A percentile compares a stretch with the other conserved stretches of the same genome.
These are phyloP conservation scores for Candida montana DNA, from an alignment of 805 yeast genomes.

Conservation along the genomic window DNA sequence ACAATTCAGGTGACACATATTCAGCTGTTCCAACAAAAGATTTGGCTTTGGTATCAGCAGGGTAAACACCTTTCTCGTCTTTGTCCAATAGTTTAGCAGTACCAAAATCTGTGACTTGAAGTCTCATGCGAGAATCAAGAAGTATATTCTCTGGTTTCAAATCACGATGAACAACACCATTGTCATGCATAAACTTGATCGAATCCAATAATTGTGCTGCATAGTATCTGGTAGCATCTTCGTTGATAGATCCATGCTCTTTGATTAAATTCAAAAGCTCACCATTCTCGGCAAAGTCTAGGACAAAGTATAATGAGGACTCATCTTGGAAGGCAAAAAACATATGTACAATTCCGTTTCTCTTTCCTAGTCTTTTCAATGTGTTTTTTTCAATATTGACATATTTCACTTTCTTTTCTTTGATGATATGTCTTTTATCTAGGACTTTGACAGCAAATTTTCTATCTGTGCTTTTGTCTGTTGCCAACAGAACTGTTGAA, in stretches of 20 bases:
- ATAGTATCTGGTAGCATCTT: slow-evolving; percentile 61
- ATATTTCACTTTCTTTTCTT: slow-evolving; percentile 78
- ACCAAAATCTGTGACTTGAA: slow-evolving; percentile 79
- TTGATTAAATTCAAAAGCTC: slow-evolving; percentile 66
- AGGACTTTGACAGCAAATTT: slow-evolving; percentile 77
- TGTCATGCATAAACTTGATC: slow-evolving; percentile 61
- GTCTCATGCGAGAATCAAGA: slow-evolving; percentile 52
- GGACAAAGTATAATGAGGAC: slow-evolving; percentile 62
- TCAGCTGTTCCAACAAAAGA: slow-evolving; percentile 94
- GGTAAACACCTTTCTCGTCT: slow-evolving; percentile 48
- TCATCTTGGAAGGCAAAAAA: slow-evolving; percentile 80
- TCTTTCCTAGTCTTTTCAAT: slow-evolving; percentile 56
- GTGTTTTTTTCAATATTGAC: slow-evolving; percentile 82
- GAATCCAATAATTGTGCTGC: slow-evolving; percentile 74
- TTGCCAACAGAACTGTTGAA: slow-evolving; percentile 85
- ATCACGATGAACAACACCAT: slow-evolving; percentile 78
- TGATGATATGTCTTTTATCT: slow-evolving; percentile 72
- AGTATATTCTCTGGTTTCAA: slow-evolving; percentile 79
- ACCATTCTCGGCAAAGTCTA: slow-evolving; percentile 78
- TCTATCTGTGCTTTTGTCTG: slow-evolving; percentile 67
- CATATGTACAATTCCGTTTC: slow-evolving; percentile 60
- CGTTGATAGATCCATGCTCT: slow-evolving; percentile 64
- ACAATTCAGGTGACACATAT: slow-evolving; percentile 83
- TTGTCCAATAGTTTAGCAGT: slow-evolving; percentile 68
- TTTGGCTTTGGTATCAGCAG: slow-evolving; percentile 62